These are phyloP conservation scores for Hygrophorus pudorinus DNA, from an alignment of 768 basidiomycete genomes.

Conservation along the genomic window DNA sequence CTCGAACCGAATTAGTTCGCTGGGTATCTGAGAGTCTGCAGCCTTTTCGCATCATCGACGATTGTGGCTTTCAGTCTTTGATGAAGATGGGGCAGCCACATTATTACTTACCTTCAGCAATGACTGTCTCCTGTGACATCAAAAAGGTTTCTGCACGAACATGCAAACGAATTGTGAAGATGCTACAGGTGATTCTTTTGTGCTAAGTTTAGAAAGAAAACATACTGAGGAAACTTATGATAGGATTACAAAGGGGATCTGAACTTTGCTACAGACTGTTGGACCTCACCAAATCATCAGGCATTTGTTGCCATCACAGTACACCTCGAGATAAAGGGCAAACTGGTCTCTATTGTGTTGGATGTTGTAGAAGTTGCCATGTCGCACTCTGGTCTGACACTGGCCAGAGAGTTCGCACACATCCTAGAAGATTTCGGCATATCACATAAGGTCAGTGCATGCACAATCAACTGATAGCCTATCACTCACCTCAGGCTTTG, in stretches of 20 bases:
- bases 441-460: slow-evolving; percentile 27
- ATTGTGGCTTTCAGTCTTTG: slow-evolving; percentile 22
- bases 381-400: slow-evolving; percentile 23
- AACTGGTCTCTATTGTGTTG: slow-evolving; percentile 17
- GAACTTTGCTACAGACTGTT: too few relatives aligned
- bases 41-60: slow-evolving; percentile 23
- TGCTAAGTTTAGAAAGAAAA: neutral
- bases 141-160: slow-evolving; percentile 16
- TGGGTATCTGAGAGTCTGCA: slow-evolving; percentile 20
- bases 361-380: slow-evolving; percentile 27
- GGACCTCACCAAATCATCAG: too few relatives aligned
- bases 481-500: too few relatives aligned
- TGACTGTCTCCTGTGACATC: too few relatives aligned
- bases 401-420: slow-evolving; percentile 23
- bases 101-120: too few relatives aligned
- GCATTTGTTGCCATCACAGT: too few relatives aligned
- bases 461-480: too few relatives aligned
- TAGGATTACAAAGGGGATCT: neutral
- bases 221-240: neutral
- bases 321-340: too few relatives aligned
- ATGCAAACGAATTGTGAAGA: slow-evolving; percentile 16
- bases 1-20: slow-evolving; percentile 17
- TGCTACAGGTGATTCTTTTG: slow-evolving; percentile 14
- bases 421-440: too few relatives aligned
- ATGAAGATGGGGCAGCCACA: too few relatives aligned